A percentile compares a stretch with the other conserved stretches of the same genome.
Conservation (phyloP, 1,139 yeast genomes). For the Blastobotrys persicus region DNA sequence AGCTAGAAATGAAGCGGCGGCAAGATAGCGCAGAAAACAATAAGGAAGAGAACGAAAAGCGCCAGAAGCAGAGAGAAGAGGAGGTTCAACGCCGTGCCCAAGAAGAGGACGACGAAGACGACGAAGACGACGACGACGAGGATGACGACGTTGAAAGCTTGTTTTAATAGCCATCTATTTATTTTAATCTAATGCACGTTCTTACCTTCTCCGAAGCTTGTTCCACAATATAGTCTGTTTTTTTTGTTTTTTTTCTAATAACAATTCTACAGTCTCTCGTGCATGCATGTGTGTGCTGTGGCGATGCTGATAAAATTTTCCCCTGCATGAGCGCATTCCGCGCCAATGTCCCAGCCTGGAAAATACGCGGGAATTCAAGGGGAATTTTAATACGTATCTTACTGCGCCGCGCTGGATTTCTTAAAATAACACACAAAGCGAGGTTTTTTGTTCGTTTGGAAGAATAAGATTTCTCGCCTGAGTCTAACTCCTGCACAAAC, state of each 20-base stretch:
- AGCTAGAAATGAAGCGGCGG: slow-evolving; percentile 75
- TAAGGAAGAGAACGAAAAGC: slow-evolving; percentile 21
- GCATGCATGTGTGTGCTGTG: no score
- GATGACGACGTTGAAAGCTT: slow-evolving; percentile 22
- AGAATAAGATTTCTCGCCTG: background rate
- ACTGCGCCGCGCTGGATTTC: background rate
- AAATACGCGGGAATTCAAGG: background rate
- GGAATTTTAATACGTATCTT: background rate
- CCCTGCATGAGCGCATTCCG: background rate
- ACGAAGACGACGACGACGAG: slow-evolving; percentile 17
- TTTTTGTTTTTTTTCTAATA: no score
- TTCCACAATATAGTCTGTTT: no score
- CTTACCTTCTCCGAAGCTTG: background rate
- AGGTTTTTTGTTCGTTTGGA: background rate
- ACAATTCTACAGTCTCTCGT: no score
- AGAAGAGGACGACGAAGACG: slow-evolving; percentile 8
- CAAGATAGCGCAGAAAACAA: slow-evolving; percentile 39
- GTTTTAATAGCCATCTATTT: slow-evolving; percentile 12
- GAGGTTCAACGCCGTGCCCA: slow-evolving; percentile 4
- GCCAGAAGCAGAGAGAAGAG: slow-evolving; percentile 20
- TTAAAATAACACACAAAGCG: background rate
- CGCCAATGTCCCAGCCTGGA: no score
- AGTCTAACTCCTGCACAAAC: background rate
- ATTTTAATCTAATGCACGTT: no score
- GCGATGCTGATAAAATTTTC: background rate